phyloP scores from a whole-genome alignment of 1,284 basidiomycete genomes.

The Volvariella surrecta region DNA sequence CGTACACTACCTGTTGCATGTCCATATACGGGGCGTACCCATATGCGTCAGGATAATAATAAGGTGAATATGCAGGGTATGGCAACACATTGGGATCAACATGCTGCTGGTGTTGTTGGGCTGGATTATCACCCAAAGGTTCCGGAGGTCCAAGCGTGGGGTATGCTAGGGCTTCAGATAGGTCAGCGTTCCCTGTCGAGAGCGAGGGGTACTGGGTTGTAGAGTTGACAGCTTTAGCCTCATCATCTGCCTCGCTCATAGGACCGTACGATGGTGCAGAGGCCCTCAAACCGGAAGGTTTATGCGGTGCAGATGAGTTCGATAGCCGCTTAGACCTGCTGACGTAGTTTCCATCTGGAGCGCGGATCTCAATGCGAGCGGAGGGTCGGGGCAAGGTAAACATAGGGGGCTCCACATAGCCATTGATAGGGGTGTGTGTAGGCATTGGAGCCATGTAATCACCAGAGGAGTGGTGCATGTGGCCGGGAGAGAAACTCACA shows the following conservation, averaged over 20 bases:
- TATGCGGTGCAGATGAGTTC: constrained; percentile 9
- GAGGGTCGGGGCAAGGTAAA: constrained; percentile 68
- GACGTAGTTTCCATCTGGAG: constrained; percentile 32
- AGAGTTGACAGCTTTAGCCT: not conserved
- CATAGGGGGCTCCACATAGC: constrained; percentile 54
- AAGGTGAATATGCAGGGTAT: constrained; percentile 46
- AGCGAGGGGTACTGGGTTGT: constrained; percentile 18
- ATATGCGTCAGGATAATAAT: constrained; percentile 62
- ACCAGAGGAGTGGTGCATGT: constrained; percentile 49
- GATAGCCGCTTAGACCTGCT: constrained; percentile 20
- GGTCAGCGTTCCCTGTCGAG: constrained; percentile 5
- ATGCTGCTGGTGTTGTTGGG: constrained; percentile 14
- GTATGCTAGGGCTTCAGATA: constrained; percentile 18
- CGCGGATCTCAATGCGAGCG: constrained; percentile 65
- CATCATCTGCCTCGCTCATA: not conserved
- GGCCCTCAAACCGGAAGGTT: constrained; percentile 32
- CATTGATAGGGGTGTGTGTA: constrained; percentile 44
- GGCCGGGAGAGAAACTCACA: constrained; percentile 41
- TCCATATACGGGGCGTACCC: constrained; percentile 59
- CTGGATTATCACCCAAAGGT: constrained; percentile 12
- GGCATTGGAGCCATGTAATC: constrained; percentile 48
- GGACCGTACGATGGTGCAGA: constrained; percentile 26
- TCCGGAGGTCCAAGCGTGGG: constrained; percentile 14
- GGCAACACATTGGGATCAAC: constrained; percentile 31
- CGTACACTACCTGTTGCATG: constrained; percentile 55